Conservation (phyloP, 2,329 filamentous ascomycete species). For the Orbilia brochopaga region DNA sequence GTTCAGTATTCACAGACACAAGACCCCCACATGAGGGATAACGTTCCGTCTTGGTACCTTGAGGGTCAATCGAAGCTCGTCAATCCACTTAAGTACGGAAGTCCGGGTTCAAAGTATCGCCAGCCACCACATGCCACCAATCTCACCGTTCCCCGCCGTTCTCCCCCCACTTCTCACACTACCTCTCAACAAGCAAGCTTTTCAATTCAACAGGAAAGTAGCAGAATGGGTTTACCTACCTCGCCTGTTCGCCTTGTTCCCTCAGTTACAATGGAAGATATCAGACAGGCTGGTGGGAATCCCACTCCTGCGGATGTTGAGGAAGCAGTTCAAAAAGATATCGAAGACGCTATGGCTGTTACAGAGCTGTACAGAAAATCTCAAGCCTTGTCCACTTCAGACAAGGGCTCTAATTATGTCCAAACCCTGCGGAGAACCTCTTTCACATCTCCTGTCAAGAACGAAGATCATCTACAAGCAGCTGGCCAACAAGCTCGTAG, state of each 20-base stretch:
- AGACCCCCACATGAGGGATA: neutral
- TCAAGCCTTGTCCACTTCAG: neutral
- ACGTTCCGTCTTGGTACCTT: constrained; percentile 23
- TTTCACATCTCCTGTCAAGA: neutral
- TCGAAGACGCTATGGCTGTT: constrained; percentile 7
- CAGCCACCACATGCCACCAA: no score
- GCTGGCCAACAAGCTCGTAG: neutral
- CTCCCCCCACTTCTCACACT: no score
- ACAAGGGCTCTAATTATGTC: constrained; percentile 10
- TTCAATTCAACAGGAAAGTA: no score
- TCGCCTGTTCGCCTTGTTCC: neutral
- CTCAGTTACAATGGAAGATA: neutral
- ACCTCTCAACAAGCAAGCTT: no score
- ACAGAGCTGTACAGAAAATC: neutral
- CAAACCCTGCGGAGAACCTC: neutral
- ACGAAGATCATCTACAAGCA: neutral
- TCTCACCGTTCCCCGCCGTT: no score
- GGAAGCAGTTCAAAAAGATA: constrained; percentile 11
- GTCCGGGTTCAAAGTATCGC: no score
- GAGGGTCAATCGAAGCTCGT: constrained; percentile 15
- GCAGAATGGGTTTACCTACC: no score
- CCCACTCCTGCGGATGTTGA: neutral
- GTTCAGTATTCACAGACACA: constrained; percentile 5
- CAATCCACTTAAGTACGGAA: constrained; percentile 9
- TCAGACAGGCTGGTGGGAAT: neutral